phyloP scores from a whole-genome alignment of 129 eudicot species.

The Apium graveolens region DNA sequence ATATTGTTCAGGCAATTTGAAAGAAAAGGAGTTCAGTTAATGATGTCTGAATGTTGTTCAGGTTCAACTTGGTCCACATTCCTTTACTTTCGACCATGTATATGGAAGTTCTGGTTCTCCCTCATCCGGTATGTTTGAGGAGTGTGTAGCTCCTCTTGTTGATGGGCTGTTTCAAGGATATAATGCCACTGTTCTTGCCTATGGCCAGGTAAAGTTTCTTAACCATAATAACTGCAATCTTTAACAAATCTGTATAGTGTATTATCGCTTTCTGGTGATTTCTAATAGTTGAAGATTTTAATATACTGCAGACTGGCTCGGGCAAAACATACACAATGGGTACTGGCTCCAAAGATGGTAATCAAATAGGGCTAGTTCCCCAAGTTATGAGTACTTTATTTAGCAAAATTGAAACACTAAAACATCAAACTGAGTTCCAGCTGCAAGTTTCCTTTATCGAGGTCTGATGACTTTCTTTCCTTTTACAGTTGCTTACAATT shows the following conservation, averaged over 20 bases:
- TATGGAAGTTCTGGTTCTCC: conserved; percentile 78
- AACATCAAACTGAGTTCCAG: conserved; percentile 75
- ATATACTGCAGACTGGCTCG: conserved; percentile 78
- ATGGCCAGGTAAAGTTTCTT: conserved; percentile 72
- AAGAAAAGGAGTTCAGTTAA: background rate
- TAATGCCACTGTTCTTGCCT: conserved; percentile 97
- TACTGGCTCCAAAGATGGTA: conserved; percentile 66
- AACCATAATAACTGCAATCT: conserved; percentile 8
- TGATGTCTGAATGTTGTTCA: conserved; percentile 18
- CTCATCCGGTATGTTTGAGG: conserved; percentile 74
- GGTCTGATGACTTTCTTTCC: conserved; percentile 30
- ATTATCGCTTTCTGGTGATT: background rate
- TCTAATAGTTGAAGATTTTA: too few relatives aligned
- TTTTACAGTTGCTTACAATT: background rate
- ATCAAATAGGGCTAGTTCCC: conserved; percentile 74
- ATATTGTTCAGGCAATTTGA: background rate
- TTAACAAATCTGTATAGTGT: background rate
- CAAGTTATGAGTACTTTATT: conserved; percentile 80
- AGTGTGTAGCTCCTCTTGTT: conserved; percentile 95
- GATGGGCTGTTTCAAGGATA: conserved; percentile 98
- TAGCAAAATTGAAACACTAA: conserved; percentile 69
- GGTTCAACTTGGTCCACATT: conserved; percentile 96
- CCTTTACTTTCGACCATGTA: conserved; percentile 94
- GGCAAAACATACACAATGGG: conserved; percentile 99
- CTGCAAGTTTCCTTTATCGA: conserved; percentile 91